Evolutionary conservation across 768 basidiomycete genomes (phyloP).

Genomic region (Leccinum sublutescens): DNA sequence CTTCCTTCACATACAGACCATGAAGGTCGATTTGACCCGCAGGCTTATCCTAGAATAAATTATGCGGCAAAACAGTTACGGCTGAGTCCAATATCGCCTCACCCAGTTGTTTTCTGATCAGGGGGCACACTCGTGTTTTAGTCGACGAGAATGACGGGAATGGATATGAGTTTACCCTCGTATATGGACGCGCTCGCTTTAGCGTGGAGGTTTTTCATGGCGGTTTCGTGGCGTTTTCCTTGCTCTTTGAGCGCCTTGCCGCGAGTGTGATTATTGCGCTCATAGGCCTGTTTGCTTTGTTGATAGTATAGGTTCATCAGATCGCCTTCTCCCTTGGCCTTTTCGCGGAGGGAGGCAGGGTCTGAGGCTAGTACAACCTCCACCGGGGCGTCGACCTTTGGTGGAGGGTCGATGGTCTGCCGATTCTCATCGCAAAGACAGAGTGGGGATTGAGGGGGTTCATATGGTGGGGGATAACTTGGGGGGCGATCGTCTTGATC

Average conservation of each 20-base stretch:
- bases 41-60: conserved; percentile 47
- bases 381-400: background rate
- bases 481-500: conserved; percentile 6
- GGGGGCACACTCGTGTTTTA: background rate
- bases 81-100: background rate
- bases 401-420: background rate
- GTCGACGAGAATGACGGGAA: background rate
- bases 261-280: conserved; percentile 61
- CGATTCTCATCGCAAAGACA: conserved; percentile 3
- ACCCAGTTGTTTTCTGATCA: conserved; percentile 73
- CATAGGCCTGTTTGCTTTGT: conserved; percentile 72
- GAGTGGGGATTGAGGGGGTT: background rate
- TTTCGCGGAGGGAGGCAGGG: conserved; percentile 64
- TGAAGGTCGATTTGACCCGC: conserved; percentile 84
- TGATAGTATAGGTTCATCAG: conserved; percentile 64
- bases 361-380: conserved; percentile 13
- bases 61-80: background rate
- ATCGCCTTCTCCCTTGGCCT: conserved; percentile 68
- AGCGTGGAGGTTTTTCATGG: conserved; percentile 75
- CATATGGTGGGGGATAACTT: background rate
- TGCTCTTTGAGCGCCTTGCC: conserved; percentile 81
- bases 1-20: conserved; percentile 91
- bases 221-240: conserved; percentile 71
- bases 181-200: conserved; percentile 88
- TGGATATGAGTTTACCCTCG: conserved; percentile 38